Evolutionary conservation across 108 stramenopile genomes (phyloP).

Genomic region (Mayamaea pseudoterrestris): DNA sequence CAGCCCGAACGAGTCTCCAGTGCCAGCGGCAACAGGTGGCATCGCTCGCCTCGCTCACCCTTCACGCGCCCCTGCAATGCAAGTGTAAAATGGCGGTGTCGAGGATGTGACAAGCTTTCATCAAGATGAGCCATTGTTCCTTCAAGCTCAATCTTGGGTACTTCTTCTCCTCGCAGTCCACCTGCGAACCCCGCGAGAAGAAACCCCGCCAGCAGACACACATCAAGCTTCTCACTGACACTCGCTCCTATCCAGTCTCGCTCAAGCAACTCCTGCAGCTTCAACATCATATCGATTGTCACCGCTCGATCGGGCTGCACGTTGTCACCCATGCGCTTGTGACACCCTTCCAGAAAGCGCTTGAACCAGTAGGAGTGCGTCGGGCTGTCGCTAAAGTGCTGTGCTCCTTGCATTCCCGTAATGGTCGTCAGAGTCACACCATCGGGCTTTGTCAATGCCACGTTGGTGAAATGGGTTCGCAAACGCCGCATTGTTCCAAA

Average conservation of each 20-base stretch:
- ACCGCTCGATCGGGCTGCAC: slow-evolving; percentile 6
- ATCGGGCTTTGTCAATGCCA: slow-evolving; percentile 4
- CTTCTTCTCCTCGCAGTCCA: slow-evolving; percentile 4
- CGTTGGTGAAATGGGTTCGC: neutral
- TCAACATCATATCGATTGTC: slow-evolving; percentile 4
- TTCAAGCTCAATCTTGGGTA: neutral
- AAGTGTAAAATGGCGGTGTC: slow-evolving; percentile 1
- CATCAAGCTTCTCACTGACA: neutral
- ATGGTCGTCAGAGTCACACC: slow-evolving; percentile 6
- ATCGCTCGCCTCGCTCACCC: slow-evolving; percentile 2
- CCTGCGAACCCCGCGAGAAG: neutral
- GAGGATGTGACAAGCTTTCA: neutral
- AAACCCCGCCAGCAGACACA: neutral
- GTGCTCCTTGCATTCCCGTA: slow-evolving; percentile 1
- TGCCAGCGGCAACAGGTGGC: neutral
- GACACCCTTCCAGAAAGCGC: slow-evolving; percentile 5
- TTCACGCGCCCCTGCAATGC: slow-evolving; percentile 13
- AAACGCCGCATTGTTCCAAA: slow-evolving; percentile 14
- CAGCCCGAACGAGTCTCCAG: neutral
- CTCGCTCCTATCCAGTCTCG: neutral
- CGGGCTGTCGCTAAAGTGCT: neutral
- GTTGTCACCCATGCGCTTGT: slow-evolving; percentile 9
- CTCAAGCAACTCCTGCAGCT: neutral
- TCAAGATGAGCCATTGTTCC: neutral
- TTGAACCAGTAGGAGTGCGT: slow-evolving; percentile 3